Evolutionary conservation across 164 flowering plant species (phyloP).

Genomic region (Cinnamomum chago): DNA sequence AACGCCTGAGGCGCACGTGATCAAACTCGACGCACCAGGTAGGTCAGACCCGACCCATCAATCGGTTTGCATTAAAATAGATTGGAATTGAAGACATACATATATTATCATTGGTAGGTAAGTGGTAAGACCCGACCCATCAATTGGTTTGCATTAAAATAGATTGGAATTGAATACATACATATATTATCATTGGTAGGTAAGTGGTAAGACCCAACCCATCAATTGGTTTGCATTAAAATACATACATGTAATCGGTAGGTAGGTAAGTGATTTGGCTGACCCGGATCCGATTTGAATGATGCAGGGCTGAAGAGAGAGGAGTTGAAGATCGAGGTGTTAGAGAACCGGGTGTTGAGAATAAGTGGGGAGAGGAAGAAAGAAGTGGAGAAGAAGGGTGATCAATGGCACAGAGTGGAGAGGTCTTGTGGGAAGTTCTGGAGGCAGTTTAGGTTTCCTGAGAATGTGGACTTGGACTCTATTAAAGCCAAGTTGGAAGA

Average conservation of each 20-base stretch:
- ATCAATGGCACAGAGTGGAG: slow-evolving; percentile 22
- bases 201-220: not conserved
- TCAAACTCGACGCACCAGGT: slow-evolving; percentile 10
- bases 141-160: too few species aligned
- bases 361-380: slow-evolving; percentile 15
- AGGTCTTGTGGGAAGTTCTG: slow-evolving; percentile 18
- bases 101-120: too few species aligned
- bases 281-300: too few species aligned
- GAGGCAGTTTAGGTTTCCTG: slow-evolving; percentile 23
- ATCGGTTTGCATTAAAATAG: too few species aligned
- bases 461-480: slow-evolving; percentile 12
- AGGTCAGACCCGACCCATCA: not conserved
- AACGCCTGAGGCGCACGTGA: slow-evolving; percentile 2
- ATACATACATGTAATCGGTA: too few species aligned
- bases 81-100: too few species aligned
- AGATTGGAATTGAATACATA: too few species aligned
- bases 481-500: slow-evolving; percentile 13
- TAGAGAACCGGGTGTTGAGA: slow-evolving; percentile 6
- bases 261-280: too few species aligned
- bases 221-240: too few species aligned
- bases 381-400: slow-evolving; percentile 16
- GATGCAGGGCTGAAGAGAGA: slow-evolving; percentile 12
- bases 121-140: not conserved
- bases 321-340: slow-evolving; percentile 12
- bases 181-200: too few species aligned